These are phyloP conservation scores for Ascochyta fabae DNA, from an alignment of 2,329 filamentous ascomycete genomes.

Conservation along the genomic window DNA sequence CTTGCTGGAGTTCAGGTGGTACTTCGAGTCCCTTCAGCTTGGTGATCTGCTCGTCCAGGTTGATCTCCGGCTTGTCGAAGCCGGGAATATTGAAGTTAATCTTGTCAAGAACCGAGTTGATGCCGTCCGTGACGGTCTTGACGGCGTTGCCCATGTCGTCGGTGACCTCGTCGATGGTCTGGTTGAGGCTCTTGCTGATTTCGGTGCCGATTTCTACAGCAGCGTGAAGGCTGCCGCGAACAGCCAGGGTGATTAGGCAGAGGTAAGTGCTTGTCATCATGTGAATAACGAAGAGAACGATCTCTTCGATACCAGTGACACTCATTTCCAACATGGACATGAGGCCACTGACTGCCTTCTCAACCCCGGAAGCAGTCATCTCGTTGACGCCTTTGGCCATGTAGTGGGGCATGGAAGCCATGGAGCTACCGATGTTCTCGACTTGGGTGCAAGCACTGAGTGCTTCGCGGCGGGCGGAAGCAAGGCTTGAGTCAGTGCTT, in stretches of 20 bases:
- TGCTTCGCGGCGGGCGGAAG: conserved; percentile 78
- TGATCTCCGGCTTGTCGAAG: conserved; percentile 60
- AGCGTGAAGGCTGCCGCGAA: conserved; percentile 78
- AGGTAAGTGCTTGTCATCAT: conserved; percentile 89
- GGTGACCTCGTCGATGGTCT: conserved; percentile 65
- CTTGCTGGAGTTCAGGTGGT: conserved; percentile 69
- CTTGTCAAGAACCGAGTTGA: conserved; percentile 50
- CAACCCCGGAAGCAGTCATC: conserved; percentile 79
- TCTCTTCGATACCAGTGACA: conserved; percentile 81
- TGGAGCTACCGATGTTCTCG: conserved; percentile 88
- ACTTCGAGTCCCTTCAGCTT: conserved; percentile 75
- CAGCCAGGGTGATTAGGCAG: conserved; percentile 83
- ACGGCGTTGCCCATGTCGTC: conserved; percentile 54
- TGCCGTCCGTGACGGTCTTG: conserved; percentile 42
- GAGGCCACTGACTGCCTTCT: conserved; percentile 79
- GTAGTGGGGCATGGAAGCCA: conserved; percentile 99
- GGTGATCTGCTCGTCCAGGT: conserved; percentile 70
- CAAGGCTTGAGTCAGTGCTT: conserved; percentile 75
- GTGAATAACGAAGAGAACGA: conserved; percentile 91
- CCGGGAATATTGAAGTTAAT: conserved; percentile 52
- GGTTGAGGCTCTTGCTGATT: conserved; percentile 66
- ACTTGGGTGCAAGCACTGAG: conserved; percentile 89
- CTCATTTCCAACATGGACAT: conserved; percentile 79
- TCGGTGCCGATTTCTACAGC: conserved; percentile 68
- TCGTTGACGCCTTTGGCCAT: conserved; percentile 88